A percentile compares a stretch with the other conserved stretches of the same genome.
phyloP scores from a whole-genome alignment of 2,329 filamentous ascomycete genomes.

The Amauroascus verrucosus region DNA sequence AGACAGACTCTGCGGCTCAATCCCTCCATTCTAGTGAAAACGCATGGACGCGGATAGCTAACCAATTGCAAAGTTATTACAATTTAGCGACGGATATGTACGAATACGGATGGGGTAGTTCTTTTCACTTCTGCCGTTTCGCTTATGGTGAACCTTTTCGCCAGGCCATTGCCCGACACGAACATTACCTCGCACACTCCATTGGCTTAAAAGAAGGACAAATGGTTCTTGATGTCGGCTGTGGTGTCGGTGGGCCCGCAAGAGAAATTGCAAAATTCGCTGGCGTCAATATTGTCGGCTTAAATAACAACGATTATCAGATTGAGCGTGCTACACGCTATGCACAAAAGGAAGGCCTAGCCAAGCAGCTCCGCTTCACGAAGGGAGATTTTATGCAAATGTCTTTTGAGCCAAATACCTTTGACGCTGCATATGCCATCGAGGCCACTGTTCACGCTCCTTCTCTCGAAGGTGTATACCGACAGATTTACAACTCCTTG shows the following conservation, averaged over 20 bases:
- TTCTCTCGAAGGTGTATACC: conserved; percentile 81
- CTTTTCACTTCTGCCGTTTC: conserved; percentile 96
- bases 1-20: neutral
- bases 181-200: conserved; percentile 89
- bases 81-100: conserved; percentile 93
- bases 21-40: neutral
- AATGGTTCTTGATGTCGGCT: conserved; percentile 90
- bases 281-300: conserved; percentile 73
- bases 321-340: conserved; percentile 86
- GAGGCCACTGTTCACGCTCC: conserved; percentile 95
- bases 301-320: conserved; percentile 99
- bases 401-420: conserved; percentile 81
- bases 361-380: conserved; percentile 69
- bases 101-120: conserved; percentile 93
- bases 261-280: conserved; percentile 95
- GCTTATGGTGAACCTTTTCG: conserved; percentile 75
- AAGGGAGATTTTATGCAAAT: conserved; percentile 99
- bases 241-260: conserved; percentile 90
- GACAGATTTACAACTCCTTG: conserved; percentile 84
- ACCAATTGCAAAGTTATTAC: conserved; percentile 59
- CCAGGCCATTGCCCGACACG: conserved; percentile 88
- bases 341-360: conserved; percentile 68
- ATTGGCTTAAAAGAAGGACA: conserved; percentile 79
- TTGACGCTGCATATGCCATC: conserved; percentile 94
- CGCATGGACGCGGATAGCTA: neutral